Base-by-base conservation (phyloP, 768 basidiomycete species). In the Macrolepiota dolichaula region DNA sequence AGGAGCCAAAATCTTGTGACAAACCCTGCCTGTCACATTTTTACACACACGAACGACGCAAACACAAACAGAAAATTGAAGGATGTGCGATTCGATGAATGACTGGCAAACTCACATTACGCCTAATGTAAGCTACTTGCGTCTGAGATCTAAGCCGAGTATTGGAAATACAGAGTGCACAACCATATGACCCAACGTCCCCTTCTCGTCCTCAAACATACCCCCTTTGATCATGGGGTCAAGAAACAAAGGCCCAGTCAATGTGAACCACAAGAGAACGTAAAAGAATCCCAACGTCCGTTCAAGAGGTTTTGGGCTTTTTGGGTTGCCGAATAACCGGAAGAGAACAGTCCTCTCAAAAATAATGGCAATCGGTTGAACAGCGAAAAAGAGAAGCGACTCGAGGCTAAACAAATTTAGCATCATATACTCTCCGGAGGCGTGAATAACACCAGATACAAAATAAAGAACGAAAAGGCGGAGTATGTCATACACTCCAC, bases 391-490 rank as follows among this genome's bases (percentile, higher is more conserved):
- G 4, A 62, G 46, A 17, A 71, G 17, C 9, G 66, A 57, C 10
- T 44, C 24, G 13, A 55, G 50, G 35, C 51, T 55, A 63, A 59
- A 66, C 19, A 60, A 59, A 38, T 63, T 61, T 13, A 64, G 35
- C 11, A 66, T 57, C 64, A 71, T 70, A 47, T 68, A 70, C 51
- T 78, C 76, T 9, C 70, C 74, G 40, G 62, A 66, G 51, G 65
- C 64, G 59, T 80, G 78, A 22, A 77, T 42, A 12, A 73, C 24
- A 0, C 70, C 74, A 1, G 78, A 77, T 2, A 77, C 54, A 13
- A 69, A 32, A 67, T 78, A 79, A 0, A 72, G 73, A 11, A 67
- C 63, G 63, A 68, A 76, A 4, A 80, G 68, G 22, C 74, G 74
- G 32, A 72, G 72, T 6, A 68, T 66, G 24, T 54, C 53, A 22